phyloP scores from a whole-genome alignment of 129 eudicot genomes.

The Mikania micrantha region DNA sequence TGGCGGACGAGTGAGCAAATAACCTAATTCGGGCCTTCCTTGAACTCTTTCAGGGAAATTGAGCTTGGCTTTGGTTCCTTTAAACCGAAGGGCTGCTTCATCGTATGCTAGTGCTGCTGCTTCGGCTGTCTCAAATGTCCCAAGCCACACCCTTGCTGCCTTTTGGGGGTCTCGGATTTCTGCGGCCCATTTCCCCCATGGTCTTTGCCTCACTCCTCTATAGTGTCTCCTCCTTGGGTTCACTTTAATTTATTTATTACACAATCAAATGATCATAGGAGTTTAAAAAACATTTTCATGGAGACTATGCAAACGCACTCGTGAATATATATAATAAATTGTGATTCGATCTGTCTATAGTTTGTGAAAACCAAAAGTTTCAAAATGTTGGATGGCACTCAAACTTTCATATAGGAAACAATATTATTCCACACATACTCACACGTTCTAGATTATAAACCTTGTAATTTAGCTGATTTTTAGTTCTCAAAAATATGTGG shows the following conservation, averaged over 20 bases:
- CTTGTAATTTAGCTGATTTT: not conserved
- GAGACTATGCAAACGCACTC: not conserved
- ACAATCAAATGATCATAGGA: conserved; percentile 1
- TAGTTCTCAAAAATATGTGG: not conserved
- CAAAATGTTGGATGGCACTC: not conserved
- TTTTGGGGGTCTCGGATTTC: conserved; percentile 79
- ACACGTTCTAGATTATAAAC: not conserved
- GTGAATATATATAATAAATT: not conserved
- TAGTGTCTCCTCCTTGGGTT: conserved; percentile 50
- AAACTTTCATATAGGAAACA: not conserved
- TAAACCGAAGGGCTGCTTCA: conserved; percentile 72
- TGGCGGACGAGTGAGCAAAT: conserved; percentile 15
- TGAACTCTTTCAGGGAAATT: conserved; percentile 83
- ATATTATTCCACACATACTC: not conserved
- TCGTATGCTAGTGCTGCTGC: conserved; percentile 85
- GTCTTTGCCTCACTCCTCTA: conserved; percentile 88
- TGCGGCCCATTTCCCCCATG: conserved; percentile 95
- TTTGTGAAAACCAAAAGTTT: not conserved
- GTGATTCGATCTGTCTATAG: not conserved
- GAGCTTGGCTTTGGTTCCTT: conserved; percentile 82
- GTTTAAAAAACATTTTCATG: no score
- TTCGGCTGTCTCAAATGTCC: conserved; percentile 79
- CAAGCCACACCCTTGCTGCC: conserved; percentile 84
- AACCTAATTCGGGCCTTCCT: conserved; percentile 30
- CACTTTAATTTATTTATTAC: not conserved